These are phyloP conservation scores for Lanmaoa pseudosensibilis DNA, from an alignment of 768 basidiomycete genomes.

Conservation along the genomic window DNA sequence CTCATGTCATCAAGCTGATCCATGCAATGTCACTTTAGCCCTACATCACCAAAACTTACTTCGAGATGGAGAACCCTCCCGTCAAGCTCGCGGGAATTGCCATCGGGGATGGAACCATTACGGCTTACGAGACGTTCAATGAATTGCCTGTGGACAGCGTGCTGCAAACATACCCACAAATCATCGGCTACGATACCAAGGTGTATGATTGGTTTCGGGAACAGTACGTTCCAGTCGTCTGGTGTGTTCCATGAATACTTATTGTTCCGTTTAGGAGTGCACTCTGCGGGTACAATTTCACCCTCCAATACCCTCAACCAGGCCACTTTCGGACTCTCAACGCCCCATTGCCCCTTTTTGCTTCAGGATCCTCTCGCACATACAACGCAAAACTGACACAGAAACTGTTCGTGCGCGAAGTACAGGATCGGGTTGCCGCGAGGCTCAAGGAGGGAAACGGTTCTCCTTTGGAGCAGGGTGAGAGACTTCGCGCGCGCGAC, in stretches of 20 bases:
- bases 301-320: slow-evolving; percentile 66
- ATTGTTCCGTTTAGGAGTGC: slow-evolving; percentile 40
- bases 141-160: slow-evolving; percentile 59
- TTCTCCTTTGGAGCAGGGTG: slow-evolving; percentile 14
- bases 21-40: slow-evolving; percentile 46
- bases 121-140: slow-evolving; percentile 40
- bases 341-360: neutral
- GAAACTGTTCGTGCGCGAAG: slow-evolving; percentile 10
- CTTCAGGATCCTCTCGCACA: neutral
- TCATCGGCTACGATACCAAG: slow-evolving; percentile 68
- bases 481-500: slow-evolving; percentile 21
- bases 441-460: slow-evolving; percentile 15
- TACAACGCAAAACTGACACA: slow-evolving; percentile 2
- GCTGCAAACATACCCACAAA: slow-evolving; percentile 72
- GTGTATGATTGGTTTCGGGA: slow-evolving; percentile 61
- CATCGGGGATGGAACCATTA: slow-evolving; percentile 57
- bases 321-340: slow-evolving; percentile 43
- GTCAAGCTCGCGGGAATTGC: slow-evolving; percentile 64
- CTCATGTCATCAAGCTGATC: slow-evolving; percentile 12
- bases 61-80: slow-evolving; percentile 58
- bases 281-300: slow-evolving; percentile 66
- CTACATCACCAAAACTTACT: slow-evolving; percentile 72
- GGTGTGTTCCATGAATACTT: neutral
- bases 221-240: slow-evolving; percentile 34
- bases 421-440: slow-evolving; percentile 1